These are phyloP conservation scores for Azolla pinnata DNA, from an alignment of 75 land plant species.

Conservation along the genomic window DNA sequence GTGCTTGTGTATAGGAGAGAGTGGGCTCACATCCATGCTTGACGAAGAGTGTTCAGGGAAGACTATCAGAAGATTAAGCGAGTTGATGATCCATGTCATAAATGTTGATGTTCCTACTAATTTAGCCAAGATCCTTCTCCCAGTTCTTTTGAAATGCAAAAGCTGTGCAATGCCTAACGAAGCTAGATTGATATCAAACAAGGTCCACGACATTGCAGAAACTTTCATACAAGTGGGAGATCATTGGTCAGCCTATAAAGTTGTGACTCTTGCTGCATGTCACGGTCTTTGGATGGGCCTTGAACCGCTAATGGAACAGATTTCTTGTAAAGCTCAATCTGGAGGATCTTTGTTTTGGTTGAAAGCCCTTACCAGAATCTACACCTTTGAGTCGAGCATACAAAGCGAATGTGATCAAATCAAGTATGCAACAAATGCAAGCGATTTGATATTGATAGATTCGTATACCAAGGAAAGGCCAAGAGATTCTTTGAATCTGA, in stretches of 20 bases:
- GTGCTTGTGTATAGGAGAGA: background rate
- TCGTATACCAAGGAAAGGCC: background rate
- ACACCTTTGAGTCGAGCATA: background rate
- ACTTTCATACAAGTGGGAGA: conserved; percentile 12
- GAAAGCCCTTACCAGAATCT: conserved; percentile 18
- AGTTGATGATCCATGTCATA: background rate
- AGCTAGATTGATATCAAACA: too few relatives aligned
- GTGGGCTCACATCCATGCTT: background rate
- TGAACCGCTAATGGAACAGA: conserved; percentile 22
- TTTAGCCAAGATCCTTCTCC: background rate
- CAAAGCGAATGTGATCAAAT: background rate
- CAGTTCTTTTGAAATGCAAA: background rate
- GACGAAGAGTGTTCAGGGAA: background rate
- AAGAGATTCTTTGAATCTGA: background rate
- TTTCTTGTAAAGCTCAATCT: conserved; percentile 32
- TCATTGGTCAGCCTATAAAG: conserved; percentile 55
- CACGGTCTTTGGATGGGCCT: conserved; percentile 51
- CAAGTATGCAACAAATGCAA: too few relatives aligned
- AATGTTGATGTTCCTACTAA: background rate
- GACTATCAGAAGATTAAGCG: background rate
- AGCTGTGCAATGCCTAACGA: too few relatives aligned
- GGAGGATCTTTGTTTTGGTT: conserved; percentile 45
- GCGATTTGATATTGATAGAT: too few relatives aligned
- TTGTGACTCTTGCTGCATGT: conserved; percentile 37
- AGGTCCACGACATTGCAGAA: background rate